Evolutionary conservation across 2,329 filamentous ascomycete genomes (phyloP).

Genomic region (Trichophyton mentagrophytes): DNA sequence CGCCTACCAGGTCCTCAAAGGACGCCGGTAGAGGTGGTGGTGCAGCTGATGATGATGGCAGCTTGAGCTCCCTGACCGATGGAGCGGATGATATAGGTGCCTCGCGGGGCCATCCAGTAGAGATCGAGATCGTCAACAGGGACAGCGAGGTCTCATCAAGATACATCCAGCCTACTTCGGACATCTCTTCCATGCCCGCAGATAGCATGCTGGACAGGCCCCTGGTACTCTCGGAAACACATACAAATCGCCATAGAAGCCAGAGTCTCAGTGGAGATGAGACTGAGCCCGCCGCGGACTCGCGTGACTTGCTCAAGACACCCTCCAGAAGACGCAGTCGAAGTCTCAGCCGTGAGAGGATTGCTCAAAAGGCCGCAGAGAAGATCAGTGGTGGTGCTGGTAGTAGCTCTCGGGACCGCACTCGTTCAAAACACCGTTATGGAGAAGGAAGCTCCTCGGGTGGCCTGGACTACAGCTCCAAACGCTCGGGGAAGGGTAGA

Average conservation of each 20-base stretch:
- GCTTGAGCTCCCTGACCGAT: conserved; percentile 47
- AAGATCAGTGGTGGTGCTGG: conserved; percentile 38
- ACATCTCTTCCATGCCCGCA: conserved; percentile 73
- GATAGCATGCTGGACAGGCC: conserved; percentile 54
- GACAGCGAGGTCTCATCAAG: conserved; percentile 55
- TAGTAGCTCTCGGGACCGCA: conserved; percentile 24
- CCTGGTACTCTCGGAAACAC: conserved; percentile 32
- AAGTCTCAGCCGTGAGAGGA: conserved; percentile 49
- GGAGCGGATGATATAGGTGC: conserved; percentile 66
- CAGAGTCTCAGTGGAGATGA: conserved; percentile 52
- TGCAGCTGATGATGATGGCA: conserved; percentile 37
- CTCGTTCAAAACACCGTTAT: conserved; percentile 32
- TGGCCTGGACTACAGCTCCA: conserved; percentile 21
- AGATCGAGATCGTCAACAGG: conserved; percentile 70
- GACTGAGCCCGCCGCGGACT: conserved; percentile 1
- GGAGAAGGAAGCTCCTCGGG: conserved; percentile 30
- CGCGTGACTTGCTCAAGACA: conserved; percentile 39
- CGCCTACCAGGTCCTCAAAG: conserved; percentile 28
- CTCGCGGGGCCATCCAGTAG: conserved; percentile 54
- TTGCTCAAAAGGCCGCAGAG: conserved; percentile 56
- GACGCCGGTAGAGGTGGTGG: conserved; percentile 17
- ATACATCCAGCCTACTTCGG: conserved; percentile 60
- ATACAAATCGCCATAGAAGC: conserved; percentile 34
- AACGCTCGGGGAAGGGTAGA: conserved; percentile 38
- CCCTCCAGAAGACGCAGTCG: conserved; percentile 43